These are phyloP conservation scores for Pholiota microspora DNA, from an alignment of 768 basidiomycete species.

Conservation along the genomic window DNA sequence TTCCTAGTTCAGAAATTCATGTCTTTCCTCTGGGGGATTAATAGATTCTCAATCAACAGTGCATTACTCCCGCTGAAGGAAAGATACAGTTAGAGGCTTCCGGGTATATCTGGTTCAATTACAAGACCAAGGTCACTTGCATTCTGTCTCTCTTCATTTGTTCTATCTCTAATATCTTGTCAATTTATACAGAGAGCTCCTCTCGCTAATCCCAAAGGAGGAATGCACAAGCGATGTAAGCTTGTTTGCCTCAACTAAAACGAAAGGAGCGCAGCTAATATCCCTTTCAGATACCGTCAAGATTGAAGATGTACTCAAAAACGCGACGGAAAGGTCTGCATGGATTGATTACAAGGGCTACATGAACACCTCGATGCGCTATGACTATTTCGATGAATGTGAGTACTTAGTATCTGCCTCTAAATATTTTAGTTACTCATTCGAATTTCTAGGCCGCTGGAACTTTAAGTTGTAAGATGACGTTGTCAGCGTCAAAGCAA, in stretches of 20 bases:
- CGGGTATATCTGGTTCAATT: conserved; percentile 27
- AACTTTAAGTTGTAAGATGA: conserved; percentile 15
- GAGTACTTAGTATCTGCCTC: background rate
- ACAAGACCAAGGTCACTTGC: conserved; percentile 19
- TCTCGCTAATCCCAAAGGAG: conserved; percentile 23
- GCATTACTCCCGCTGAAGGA: conserved; percentile 21
- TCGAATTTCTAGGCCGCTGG: conserved; percentile 17
- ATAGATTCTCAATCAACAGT: conserved; percentile 20
- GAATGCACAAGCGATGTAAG: conserved; percentile 24
- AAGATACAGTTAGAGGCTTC: conserved; percentile 23
- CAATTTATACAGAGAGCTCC: conserved; percentile 20
- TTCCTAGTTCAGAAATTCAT: background rate
- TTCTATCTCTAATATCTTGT: background rate
- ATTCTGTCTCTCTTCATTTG: background rate
- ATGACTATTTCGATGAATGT: conserved; percentile 27
- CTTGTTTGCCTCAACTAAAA: background rate
- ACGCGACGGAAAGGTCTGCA: conserved; percentile 23
- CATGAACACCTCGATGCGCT: conserved; percentile 25
- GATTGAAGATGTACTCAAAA: conserved; percentile 24
- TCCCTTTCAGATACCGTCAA: conserved; percentile 20
- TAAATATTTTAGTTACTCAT: conserved; percentile 1
- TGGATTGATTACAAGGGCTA: conserved; percentile 25
- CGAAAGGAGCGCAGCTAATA: background rate
- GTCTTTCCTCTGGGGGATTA: background rate
- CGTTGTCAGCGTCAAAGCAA: background rate